Evolutionary conservation across 306 rosid species (phyloP).

Genomic region (Quercus gilva): DNA sequence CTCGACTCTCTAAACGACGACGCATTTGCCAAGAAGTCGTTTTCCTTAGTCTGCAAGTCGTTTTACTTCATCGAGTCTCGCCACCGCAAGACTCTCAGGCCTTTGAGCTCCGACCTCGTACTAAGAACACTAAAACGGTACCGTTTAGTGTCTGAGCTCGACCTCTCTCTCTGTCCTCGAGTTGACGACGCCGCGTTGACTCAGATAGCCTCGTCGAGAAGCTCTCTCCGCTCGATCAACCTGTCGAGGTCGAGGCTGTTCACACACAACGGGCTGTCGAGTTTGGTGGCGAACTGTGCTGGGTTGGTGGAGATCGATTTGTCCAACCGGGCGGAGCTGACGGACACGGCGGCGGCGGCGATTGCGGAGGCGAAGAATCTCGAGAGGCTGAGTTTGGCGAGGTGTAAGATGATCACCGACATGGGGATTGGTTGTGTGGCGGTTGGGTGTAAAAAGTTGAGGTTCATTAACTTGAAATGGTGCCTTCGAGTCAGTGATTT

Average conservation of each 20-base stretch:
- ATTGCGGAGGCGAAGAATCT: conserved; percentile 71
- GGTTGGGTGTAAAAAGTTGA: conserved; percentile 81
- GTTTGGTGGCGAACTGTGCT: conserved; percentile 39
- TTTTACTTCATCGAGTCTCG: conserved; percentile 62
- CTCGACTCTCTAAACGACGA: conserved; percentile 52
- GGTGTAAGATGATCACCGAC: conserved; percentile 80
- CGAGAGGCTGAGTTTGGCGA: conserved; percentile 63
- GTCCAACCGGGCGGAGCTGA: conserved; percentile 73
- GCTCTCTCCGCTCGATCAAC: conserved; percentile 48
- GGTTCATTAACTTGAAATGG: conserved; percentile 71
- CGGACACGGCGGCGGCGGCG: conserved; percentile 59
- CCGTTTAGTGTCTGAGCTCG: conserved; percentile 32
- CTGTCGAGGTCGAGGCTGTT: conserved; percentile 68
- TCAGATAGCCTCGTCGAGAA: conserved; percentile 29
- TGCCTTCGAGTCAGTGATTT: conserved; percentile 79
- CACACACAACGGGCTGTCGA: conserved; percentile 53
- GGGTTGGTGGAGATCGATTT: conserved; percentile 69
- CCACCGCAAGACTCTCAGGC: conserved; percentile 66
- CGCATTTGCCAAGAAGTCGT: conserved; percentile 54
- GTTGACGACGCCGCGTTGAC: conserved; percentile 43
- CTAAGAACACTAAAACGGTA: conserved; percentile 48
- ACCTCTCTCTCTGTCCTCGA: conserved; percentile 74
- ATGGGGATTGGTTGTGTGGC: conserved; percentile 94
- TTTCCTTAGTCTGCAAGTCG: conserved; percentile 58
- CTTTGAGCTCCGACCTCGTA: conserved; percentile 56